Evolutionary conservation across 352 stramenopile genomes (phyloP).

Genomic region (Phytophthora hibernalis): DNA sequence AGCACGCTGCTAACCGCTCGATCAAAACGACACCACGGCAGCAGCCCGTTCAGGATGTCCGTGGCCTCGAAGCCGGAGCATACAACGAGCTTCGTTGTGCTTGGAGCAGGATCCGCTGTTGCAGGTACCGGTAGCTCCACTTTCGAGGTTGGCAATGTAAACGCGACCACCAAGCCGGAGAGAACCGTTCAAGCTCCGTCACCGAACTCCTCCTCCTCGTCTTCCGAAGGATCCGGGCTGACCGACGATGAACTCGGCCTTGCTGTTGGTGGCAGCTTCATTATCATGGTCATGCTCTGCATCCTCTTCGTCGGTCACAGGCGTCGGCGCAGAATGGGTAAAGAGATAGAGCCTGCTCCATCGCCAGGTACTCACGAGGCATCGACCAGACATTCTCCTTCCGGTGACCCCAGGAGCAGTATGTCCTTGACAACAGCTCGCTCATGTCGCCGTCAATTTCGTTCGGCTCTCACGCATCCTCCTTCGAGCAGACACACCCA

Average conservation of each 20-base stretch:
- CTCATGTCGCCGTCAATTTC: constrained; percentile 30
- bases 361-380: constrained; percentile 29
- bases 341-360: constrained; percentile 9
- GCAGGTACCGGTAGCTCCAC: constrained; percentile 8
- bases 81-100: constrained; percentile 19
- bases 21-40: not conserved
- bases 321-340: constrained; percentile 25
- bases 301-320: constrained; percentile 34
- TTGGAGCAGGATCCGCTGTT: constrained; percentile 6
- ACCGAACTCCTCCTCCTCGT: constrained; percentile 15
- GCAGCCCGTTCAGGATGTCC: constrained; percentile 10
- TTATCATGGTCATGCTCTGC: constrained; percentile 26
- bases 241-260: constrained; percentile 37
- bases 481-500: constrained; percentile 2
- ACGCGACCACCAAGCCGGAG: constrained; percentile 11
- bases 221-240: constrained; percentile 17
- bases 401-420: constrained; percentile 20
- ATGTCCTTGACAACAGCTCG: constrained; percentile 26
- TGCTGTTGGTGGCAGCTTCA: constrained; percentile 26
- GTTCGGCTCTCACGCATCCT: constrained; percentile 25
- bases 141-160: constrained; percentile 17
- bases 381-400: constrained; percentile 9
- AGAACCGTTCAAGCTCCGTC: constrained; percentile 21
- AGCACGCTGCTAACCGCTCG: constrained; percentile 14
- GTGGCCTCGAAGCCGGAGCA: constrained; percentile 9